Base-by-base conservation (phyloP, 2,329 filamentous ascomycete genomes). In the Beauveria pseudobassiana region DNA sequence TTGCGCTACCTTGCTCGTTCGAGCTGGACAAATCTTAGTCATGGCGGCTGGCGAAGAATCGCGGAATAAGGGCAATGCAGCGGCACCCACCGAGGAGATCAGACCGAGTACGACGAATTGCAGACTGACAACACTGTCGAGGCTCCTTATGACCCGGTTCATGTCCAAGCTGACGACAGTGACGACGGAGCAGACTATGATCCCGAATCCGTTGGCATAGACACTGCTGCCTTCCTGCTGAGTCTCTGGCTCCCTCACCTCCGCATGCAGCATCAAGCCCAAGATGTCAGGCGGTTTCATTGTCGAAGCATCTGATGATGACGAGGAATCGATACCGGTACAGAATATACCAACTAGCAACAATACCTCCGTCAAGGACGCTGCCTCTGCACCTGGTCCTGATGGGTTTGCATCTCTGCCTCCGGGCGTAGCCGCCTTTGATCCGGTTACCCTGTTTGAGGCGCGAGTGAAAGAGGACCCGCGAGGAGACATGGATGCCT, bases 391-490 rank as follows among this genome's bases (percentile, higher is more conserved):
- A 45, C 61, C 65, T 62, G 62, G 65, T 46, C 63, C 69, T 28
- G 69, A 64, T 55, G 61, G 66, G n/a, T 64, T 70, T 50, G 70
- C 72, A 65, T 69, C 70, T 67, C 70, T 72, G 61, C 71, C 73
- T 64, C 69, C 73, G 64, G 64, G 68, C 24, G 73, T 80, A 68
- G 73, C 78, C 65, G 76, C 77, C 63, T 75, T 81, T 76, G 89
- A 96, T 75, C 84, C 84, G 66, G 82, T 93, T 68, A 87, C 88
- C 62, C 84, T 93, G 63, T 81, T 98, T 70, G 93, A 99, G 78
- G 90, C 95, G 73, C 87, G 93, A 71, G 89, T 98, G 73, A 88
- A 89, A 72, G 90, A 97, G 70, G 95, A 99, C 71, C 90, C 93
- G 18, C 89, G 91, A 69, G 95, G 93, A 70, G 93, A 97, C 69